Percentiles rank a stretch among this genome's conserved stretches.
Evolutionary conservation across 2,329 filamentous ascomycete species (phyloP).

Genomic region (Cadophora gregata): DNA sequence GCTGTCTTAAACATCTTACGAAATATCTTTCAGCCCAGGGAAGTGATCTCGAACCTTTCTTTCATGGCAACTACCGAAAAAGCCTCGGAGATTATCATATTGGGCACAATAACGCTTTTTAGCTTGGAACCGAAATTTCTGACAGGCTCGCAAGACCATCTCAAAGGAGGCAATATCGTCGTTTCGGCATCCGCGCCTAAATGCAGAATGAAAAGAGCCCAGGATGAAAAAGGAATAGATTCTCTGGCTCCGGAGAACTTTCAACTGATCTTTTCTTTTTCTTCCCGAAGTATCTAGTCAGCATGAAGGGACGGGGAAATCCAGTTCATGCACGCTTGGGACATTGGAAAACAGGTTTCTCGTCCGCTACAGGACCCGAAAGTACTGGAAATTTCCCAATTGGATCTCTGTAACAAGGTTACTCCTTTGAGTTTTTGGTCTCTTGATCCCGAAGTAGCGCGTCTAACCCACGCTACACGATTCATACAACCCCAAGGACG

Average conservation of each 20-base stretch:
- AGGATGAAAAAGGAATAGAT: background rate
- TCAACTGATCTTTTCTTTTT: background rate
- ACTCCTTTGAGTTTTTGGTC: background rate
- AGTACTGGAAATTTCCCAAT: slow-evolving; percentile 8
- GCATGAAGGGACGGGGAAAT: background rate
- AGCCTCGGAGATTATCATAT: background rate
- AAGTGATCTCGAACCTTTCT: background rate
- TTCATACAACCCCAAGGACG: background rate
- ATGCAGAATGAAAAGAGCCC: background rate
- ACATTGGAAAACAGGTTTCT: background rate
- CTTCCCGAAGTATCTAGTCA: background rate
- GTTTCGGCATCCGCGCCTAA: background rate
- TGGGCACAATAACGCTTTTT: background rate
- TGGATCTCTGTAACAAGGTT: background rate
- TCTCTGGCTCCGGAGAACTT: background rate
- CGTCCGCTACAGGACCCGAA: background rate
- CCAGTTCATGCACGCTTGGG: background rate
- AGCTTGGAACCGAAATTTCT: background rate
- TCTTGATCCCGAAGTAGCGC: background rate
- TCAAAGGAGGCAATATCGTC: background rate
- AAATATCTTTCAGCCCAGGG: background rate
- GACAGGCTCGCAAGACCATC: background rate
- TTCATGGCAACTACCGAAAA: background rate
- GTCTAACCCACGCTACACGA: background rate
- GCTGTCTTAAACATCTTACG: background rate